A percentile compares a stretch with the other conserved stretches of the same genome.
Conservation (phyloP, 495 filamentous ascomycete species). For the Hyphodiscus hymeniophilus region DNA sequence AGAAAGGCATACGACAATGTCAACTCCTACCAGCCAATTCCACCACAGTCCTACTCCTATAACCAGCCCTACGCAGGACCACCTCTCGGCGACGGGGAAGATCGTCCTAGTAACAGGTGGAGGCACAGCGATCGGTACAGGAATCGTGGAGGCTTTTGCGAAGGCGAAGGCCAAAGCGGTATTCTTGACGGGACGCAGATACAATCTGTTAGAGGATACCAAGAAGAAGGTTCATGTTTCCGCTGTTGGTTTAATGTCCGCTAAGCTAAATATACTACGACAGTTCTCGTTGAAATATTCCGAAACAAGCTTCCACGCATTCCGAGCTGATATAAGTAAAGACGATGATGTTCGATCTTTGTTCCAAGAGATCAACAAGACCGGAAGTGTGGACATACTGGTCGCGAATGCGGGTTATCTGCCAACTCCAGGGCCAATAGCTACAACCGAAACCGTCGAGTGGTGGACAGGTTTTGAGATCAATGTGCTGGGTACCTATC, state of each 20-base stretch:
- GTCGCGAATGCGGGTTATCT: slow-evolving; percentile 27
- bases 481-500: slow-evolving; percentile 26
- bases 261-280: no score
- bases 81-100: not conserved
- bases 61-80: not conserved
- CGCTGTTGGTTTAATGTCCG: no score
- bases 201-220: no score
- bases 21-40: not conserved
- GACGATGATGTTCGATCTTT: not conserved
- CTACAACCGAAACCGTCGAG: slow-evolving; percentile 16
- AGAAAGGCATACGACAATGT: no score
- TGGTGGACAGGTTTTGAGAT: slow-evolving; percentile 26
- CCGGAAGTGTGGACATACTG: slow-evolving; percentile 27
- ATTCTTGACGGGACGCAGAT: not conserved
- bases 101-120: not conserved
- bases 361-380: not conserved
- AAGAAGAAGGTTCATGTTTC: no score
- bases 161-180: not conserved
- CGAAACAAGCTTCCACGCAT: not conserved
- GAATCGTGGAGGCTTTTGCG: not conserved
- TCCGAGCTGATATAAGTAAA: not conserved
- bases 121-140: not conserved
- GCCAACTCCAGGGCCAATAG: slow-evolving; percentile 9
- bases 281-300: not conserved
- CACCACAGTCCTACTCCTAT: not conserved